Evolutionary conservation across 108 stramenopile genomes (phyloP).

Genomic region (Aureococcus anophagefferens): DNA sequence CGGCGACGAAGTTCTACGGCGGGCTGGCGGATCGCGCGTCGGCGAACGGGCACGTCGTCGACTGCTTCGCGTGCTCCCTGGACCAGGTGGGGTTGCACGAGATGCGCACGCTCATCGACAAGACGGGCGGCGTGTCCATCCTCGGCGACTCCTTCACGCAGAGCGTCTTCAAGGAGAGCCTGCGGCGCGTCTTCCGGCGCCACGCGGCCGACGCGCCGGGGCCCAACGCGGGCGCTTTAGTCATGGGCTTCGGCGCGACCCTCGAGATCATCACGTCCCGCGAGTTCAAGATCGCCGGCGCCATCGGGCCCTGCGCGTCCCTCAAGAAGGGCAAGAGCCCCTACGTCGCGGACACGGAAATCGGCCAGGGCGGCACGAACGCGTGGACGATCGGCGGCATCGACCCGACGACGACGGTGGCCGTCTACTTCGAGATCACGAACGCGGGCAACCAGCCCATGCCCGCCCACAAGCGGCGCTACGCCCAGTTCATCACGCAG

Average conservation of each 20-base stretch:
- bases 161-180: constrained; percentile 93
- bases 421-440: constrained; percentile 94
- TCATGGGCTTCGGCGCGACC: constrained; percentile 77
- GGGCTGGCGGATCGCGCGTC: constrained; percentile 56
- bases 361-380: constrained; percentile 94
- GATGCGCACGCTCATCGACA: constrained; percentile 81
- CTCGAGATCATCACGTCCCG: constrained; percentile 78
- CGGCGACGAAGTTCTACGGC: constrained; percentile 85
- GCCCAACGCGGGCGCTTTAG: constrained; percentile 71
- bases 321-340: constrained; percentile 58
- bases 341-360: constrained; percentile 84
- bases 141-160: constrained; percentile 93
- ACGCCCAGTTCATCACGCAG: constrained; percentile 90
- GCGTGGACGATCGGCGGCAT: constrained; percentile 93
- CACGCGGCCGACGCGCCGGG: constrained; percentile 64
- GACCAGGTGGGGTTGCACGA: constrained; percentile 97
- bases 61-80: constrained; percentile 92
- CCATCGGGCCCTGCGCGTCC: constrained; percentile 59
- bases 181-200: constrained; percentile 80
- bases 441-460: constrained; percentile 52
- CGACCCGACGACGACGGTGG: constrained; percentile 88
- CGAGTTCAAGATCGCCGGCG: constrained; percentile 80
- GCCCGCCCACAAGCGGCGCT: constrained; percentile 61
- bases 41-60: constrained; percentile 77
- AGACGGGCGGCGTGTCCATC: constrained; percentile 92